A percentile compares a stretch with the other conserved stretches of the same genome.
phyloP scores from a whole-genome alignment of 164 flowering plant genomes.

The Chimonanthus praecox region DNA sequence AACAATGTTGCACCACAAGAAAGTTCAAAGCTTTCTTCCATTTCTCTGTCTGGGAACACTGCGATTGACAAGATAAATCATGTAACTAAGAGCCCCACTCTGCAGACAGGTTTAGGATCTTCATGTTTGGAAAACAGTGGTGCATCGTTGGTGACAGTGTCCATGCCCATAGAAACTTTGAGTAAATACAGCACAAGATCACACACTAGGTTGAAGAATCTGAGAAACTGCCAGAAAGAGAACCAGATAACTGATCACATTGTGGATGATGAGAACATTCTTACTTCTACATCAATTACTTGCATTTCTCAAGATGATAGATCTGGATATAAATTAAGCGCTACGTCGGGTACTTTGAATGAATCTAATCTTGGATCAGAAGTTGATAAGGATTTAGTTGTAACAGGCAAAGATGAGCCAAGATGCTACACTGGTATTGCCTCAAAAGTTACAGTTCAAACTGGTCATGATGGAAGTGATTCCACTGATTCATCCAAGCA shows the following conservation, averaged over 20 bases:
- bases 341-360: background rate
- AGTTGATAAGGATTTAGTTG: background rate
- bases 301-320: background rate
- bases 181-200: background rate
- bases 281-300: background rate
- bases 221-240: background rate
- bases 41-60: background rate
- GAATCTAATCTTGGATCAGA: background rate
- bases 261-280: background rate
- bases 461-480: background rate
- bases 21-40: background rate
- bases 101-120: background rate
- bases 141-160: background rate
- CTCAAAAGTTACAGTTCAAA: background rate
- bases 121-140: background rate
- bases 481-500: background rate
- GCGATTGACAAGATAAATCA: background rate
- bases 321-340: background rate
- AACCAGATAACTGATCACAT: background rate
- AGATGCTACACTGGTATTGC: background rate
- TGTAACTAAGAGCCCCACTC: background rate
- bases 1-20: background rate
- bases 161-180: background rate
- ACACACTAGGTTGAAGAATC: background rate
- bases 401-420: background rate